A percentile compares a stretch with the other conserved stretches of the same genome.
phyloP scores from a whole-genome alignment of 805 yeast genomes.

The Nakazawaea wickerhamii region DNA sequence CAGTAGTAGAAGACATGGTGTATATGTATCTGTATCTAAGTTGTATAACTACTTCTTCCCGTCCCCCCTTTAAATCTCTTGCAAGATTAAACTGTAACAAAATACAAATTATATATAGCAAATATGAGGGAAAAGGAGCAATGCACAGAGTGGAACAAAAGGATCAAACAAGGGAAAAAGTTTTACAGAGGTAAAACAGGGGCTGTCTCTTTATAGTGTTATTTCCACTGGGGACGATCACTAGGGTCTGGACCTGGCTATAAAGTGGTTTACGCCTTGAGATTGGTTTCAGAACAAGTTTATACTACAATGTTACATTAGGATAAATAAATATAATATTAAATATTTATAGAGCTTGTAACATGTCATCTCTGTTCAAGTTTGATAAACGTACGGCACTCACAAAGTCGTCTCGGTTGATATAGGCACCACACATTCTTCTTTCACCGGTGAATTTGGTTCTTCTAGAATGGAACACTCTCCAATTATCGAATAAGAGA shows the following conservation, averaged over 20 bases:
- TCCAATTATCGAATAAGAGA: slow-evolving; percentile 67
- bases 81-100: too few relatives aligned
- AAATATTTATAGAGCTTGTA: slow-evolving; percentile 21
- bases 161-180: too few relatives aligned
- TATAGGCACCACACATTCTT: slow-evolving; percentile 69
- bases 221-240: too few relatives aligned
- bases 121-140: too few relatives aligned
- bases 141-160: too few relatives aligned
- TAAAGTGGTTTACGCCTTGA: too few relatives aligned
- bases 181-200: too few relatives aligned
- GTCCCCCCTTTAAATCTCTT: too few relatives aligned
- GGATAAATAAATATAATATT: too few relatives aligned
- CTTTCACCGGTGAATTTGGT: slow-evolving; percentile 62
- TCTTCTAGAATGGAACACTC: slow-evolving; percentile 65
- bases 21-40: background rate
- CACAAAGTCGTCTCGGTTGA: slow-evolving; percentile 62
- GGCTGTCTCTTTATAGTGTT: background rate
- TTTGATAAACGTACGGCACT: slow-evolving; percentile 39
- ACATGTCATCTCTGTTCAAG: slow-evolving; percentile 42
- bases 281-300: too few relatives aligned
- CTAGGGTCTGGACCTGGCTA: too few relatives aligned
- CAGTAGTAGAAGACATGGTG: background rate
- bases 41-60: background rate
- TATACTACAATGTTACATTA: too few relatives aligned
- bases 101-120: background rate